These are phyloP conservation scores for Eucalyptus marginata DNA, from an alignment of 345 rosid genomes.

Conservation along the genomic window DNA sequence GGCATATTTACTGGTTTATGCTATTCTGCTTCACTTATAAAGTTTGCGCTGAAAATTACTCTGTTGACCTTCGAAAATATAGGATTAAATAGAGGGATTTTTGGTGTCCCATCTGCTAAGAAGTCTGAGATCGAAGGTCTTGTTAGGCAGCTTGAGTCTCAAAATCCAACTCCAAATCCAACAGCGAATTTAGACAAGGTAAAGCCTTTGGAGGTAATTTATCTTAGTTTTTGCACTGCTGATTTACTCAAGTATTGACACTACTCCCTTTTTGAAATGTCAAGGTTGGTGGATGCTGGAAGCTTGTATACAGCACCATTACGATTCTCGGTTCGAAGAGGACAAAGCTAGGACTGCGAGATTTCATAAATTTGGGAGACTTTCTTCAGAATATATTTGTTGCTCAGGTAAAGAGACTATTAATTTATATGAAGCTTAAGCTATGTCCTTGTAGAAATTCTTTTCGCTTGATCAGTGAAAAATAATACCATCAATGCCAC, in stretches of 20 bases:
- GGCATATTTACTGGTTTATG: not conserved
- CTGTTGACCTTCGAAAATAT: not conserved
- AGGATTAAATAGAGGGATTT: slow-evolving; percentile 81
- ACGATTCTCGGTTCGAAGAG: slow-evolving; percentile 70
- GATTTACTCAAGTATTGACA: not conserved
- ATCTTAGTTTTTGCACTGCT: not conserved
- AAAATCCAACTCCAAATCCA: slow-evolving; percentile 76
- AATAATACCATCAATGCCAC: not conserved
- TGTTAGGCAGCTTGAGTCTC: slow-evolving; percentile 56
- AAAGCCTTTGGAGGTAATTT: not conserved
- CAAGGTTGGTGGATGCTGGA: slow-evolving; percentile 79
- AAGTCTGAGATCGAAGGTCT: slow-evolving; percentile 50
- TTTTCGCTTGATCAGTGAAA: not conserved
- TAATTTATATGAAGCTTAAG: not conserved
- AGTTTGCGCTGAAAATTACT: not conserved
- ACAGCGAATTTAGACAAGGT: slow-evolving; percentile 55
- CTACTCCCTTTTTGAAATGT: not conserved
- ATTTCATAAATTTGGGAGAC: slow-evolving; percentile 70
- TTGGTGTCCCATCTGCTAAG: slow-evolving; percentile 58
- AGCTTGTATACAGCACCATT: slow-evolving; percentile 65
- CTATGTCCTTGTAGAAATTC: not conserved
- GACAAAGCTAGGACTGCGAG: slow-evolving; percentile 82
- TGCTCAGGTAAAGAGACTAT: slow-evolving; percentile 33
- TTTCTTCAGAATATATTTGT: slow-evolving; percentile 65
- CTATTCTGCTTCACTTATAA: not conserved